These are phyloP conservation scores for Linnemannia schmuckeri DNA, from an alignment of 192 early-diverging fungal species.

Conservation along the genomic window DNA sequence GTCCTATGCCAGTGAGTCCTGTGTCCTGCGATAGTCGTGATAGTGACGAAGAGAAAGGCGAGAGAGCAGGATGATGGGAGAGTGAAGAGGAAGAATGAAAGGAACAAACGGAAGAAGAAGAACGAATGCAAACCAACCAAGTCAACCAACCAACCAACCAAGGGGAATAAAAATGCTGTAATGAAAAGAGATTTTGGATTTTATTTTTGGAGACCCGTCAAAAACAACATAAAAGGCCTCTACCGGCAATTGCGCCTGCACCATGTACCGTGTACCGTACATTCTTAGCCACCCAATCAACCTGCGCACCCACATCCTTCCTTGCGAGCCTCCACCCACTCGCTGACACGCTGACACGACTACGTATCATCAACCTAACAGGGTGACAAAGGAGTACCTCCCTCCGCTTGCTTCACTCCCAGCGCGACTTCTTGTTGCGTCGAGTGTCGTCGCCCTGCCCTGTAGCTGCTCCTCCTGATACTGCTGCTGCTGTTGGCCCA, in stretches of 20 bases:
- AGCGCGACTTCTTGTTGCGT: constrained; percentile 47
- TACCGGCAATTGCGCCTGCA: not conserved
- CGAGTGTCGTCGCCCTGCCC: constrained; percentile 9
- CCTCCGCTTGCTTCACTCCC: constrained; percentile 17
- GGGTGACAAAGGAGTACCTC: too few relatives aligned
- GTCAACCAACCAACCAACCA: not conserved
- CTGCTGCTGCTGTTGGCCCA: not conserved
- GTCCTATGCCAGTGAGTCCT: not conserved
- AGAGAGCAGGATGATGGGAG: not conserved
- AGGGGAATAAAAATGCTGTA: not conserved
- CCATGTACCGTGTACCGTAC: not conserved
- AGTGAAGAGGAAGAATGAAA: not conserved
- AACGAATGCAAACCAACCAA: not conserved
- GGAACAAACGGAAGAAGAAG: not conserved
- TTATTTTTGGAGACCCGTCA: not conserved
- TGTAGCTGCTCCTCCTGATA: not conserved
- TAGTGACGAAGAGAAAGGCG: not conserved
- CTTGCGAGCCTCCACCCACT: too few relatives aligned
- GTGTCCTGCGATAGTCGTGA: not conserved
- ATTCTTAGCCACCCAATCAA: too few relatives aligned
- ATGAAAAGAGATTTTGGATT: not conserved
- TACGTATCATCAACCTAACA: not conserved
- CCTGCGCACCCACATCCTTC: too few relatives aligned
- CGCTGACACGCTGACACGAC: not conserved
- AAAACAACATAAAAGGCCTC: not conserved